phyloP scores from a whole-genome alignment of 164 flowering plant genomes.

The Santalum album region DNA sequence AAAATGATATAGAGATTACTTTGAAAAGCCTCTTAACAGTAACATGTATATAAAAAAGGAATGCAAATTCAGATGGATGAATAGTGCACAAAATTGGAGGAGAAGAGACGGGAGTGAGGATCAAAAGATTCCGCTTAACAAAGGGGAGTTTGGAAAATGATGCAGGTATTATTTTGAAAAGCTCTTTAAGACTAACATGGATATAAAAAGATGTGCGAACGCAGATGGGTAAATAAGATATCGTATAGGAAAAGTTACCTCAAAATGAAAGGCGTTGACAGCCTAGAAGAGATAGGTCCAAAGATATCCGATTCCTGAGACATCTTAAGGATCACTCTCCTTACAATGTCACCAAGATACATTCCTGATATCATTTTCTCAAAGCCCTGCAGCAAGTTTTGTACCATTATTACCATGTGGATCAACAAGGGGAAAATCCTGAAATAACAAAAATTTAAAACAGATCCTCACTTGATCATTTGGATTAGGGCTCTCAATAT shows the following conservation, averaged over 20 bases:
- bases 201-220: no score
- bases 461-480: slow-evolving; percentile 54
- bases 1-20: no score
- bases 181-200: no score
- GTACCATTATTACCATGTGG: neutral
- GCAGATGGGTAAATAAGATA: no score
- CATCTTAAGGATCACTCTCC: slow-evolving; percentile 82
- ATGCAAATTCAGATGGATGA: no score
- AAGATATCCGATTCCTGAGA: slow-evolving; percentile 61
- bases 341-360: slow-evolving; percentile 91
- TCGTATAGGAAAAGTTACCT: slow-evolving; percentile 41
- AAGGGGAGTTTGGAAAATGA: no score
- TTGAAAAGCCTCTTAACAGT: no score
- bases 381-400: slow-evolving; percentile 72
- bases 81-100: no score
- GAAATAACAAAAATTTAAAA: neutral
- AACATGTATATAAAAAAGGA: no score
- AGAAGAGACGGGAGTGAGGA: no score
- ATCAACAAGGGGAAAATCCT: neutral
- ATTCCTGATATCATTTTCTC: slow-evolving; percentile 98
- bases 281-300: slow-evolving; percentile 43
- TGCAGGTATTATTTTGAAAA: no score
- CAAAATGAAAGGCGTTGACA: slow-evolving; percentile 49
- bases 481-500: slow-evolving; percentile 76
- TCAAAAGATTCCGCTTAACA: no score